Conservation (phyloP, 768 basidiomycete species). For the Lactarius indigo region DNA sequence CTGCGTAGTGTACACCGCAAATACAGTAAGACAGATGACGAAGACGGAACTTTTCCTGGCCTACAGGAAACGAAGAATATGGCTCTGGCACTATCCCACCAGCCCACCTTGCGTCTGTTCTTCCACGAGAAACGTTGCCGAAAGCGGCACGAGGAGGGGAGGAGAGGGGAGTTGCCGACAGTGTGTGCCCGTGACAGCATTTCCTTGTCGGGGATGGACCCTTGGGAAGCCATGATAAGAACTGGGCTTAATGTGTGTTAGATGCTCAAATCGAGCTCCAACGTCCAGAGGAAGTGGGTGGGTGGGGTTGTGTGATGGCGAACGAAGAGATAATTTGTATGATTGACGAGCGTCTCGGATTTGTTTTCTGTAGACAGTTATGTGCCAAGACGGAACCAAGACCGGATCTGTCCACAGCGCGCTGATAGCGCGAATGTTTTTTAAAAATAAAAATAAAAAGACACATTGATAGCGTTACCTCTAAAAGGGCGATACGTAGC, state of each 20-base stretch:
- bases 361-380: background rate
- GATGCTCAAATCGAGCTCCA: background rate
- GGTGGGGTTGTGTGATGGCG: background rate
- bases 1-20: slow-evolving; percentile 12
- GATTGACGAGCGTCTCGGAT: background rate
- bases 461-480: background rate
- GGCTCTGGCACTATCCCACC: slow-evolving; percentile 11
- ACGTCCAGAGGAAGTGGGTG: no score
- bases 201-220: background rate
- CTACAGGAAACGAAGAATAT: slow-evolving; percentile 21
- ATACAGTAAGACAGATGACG: background rate
- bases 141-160: background rate
- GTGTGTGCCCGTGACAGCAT: background rate
- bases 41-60: background rate
- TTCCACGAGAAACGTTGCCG: slow-evolving; percentile 21
- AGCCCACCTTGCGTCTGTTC: slow-evolving; percentile 15
- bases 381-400: background rate
- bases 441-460: no score
- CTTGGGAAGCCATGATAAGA: background rate
- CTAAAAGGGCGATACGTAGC: background rate
- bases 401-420: no score
- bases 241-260: background rate
- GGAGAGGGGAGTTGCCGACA: no score
- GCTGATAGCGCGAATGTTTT: no score
- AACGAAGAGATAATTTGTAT: background rate